Evolutionary conservation across 2,329 filamentous ascomycete species (phyloP).

Genomic region (Diaporthe velutina): DNA sequence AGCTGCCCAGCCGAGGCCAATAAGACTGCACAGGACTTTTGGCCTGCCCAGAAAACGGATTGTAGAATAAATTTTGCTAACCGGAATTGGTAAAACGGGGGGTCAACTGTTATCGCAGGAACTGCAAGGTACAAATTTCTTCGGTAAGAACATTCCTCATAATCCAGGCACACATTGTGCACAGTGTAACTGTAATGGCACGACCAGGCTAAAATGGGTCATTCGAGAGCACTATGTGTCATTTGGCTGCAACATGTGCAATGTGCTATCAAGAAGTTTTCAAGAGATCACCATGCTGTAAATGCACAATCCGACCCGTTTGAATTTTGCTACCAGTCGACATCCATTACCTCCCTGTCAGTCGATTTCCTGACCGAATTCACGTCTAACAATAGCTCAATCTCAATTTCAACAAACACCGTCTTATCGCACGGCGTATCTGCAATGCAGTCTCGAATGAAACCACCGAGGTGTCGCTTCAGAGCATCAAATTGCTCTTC

Average conservation of each 20-base stretch:
- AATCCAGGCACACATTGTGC: not conserved
- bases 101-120: not conserved
- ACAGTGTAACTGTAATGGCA: not conserved
- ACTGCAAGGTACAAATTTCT: not conserved
- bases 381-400: not conserved
- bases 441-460: not conserved
- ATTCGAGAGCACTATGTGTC: not conserved
- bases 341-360: not conserved
- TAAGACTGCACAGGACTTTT: not conserved
- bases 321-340: not conserved
- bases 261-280: not conserved
- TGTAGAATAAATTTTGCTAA: not conserved
- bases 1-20: too few relatives aligned
- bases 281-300: not conserved
- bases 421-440: not conserved
- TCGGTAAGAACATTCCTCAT: not conserved
- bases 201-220: too few relatives aligned
- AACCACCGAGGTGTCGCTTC: not conserved
- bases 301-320: not conserved
- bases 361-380: not conserved
- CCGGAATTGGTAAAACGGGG: not conserved
- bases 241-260: not conserved
- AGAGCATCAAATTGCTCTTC: not conserved
- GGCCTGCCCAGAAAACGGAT: not conserved
- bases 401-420: not conserved